Conservation (phyloP, 2,329 filamentous ascomycete species). For the Apiospora koreana region DNA sequence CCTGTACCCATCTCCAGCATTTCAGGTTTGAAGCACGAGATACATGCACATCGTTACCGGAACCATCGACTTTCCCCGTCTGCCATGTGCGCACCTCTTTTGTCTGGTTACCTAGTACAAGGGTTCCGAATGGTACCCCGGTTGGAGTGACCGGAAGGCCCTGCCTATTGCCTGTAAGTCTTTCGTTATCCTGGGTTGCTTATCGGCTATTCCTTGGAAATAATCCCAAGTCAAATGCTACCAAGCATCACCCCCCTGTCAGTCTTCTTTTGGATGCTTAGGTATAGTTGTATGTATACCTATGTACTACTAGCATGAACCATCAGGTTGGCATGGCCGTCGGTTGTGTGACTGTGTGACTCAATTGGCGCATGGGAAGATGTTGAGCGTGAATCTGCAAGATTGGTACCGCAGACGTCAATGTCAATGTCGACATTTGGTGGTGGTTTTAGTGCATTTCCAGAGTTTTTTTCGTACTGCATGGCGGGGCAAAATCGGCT, state of each 20-base stretch:
- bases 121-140: background rate
- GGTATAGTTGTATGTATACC: too few relatives aligned
- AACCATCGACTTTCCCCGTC: background rate
- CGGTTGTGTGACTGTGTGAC: too few relatives aligned
- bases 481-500: background rate
- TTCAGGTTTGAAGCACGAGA: background rate
- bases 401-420: too few relatives aligned
- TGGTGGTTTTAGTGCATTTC: background rate
- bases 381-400: background rate
- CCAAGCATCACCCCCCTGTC: background rate
- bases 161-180: background rate
- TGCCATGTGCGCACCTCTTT: background rate
- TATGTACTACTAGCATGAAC: background rate
- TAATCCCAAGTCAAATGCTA: background rate
- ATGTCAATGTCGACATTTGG: background rate
- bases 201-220: background rate
- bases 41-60: background rate
- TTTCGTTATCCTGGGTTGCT: background rate
- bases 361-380: background rate
- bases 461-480: background rate
- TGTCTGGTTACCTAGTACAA: background rate
- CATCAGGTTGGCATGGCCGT: background rate
- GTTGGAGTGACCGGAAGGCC: background rate
- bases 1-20: background rate
- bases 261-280: background rate